Evolutionary conservation across 495 filamentous ascomycete genomes (phyloP), one percentile per base, ranked within the genome.

Genomic region (Hypoxylon perforatum): DNA sequence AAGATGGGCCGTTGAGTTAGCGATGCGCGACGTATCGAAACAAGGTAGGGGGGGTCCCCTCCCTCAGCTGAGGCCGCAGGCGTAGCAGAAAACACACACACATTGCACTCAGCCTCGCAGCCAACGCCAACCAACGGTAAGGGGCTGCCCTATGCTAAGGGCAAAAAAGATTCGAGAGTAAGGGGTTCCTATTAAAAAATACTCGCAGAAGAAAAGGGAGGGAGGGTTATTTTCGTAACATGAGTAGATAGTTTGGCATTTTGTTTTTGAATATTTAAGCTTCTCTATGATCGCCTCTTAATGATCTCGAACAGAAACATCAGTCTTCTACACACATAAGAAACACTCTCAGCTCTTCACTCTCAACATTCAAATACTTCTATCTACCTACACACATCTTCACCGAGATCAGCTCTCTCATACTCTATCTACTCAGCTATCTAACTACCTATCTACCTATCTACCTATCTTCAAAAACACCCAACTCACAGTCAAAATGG

Each of bases 401-500:
- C 62, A 28, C 52, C 17, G 52, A 33, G 18, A 55, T 25, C 45
- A 55, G 15, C 46, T 38, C 35, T 4, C 14, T 11, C 12, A 28
- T 38, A 38, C 12, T n/a, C 15, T 38, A 58, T 38, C 21, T 12
- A 38, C 44, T 51, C n/a, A n/a, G n/a, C n/a, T n/a, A n/a, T n/a
- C n/a, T n/a, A n/a, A n/a, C n/a, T n/a, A n/a, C n/a, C n/a, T n/a
- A n/a, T n/a, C n/a, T n/a, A n/a, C n/a, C n/a, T n/a, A n/a, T 22
- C 36, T 19, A 41, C 6, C 57, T 28, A 2, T 44, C 12, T 51
- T 14, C 11, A 9, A 62, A 42, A 42, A 15, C 39, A 42, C 39
- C 15, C 28, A 48, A 61, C 30, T n/a, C n/a, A n/a, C 63, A 65
- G 50, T 57, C 67, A 76, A 75, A 67, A 76, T 76, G 74, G 74